A percentile compares a stretch with the other conserved stretches of the same genome.
Evolutionary conservation across 805 yeast genomes (phyloP).

Genomic region (Debaryomyces hansenii): DNA sequence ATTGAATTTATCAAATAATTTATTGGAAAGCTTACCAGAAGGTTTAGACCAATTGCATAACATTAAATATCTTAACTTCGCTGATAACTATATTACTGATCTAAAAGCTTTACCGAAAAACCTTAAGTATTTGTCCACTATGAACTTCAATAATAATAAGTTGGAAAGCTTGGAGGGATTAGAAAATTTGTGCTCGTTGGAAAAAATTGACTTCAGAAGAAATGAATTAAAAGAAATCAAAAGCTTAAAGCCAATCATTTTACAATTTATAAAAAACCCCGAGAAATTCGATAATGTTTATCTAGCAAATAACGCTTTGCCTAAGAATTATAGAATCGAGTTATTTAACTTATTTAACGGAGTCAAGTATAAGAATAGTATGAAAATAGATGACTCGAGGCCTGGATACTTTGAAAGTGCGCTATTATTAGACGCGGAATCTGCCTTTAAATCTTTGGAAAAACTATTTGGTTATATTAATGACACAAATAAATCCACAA

Average conservation of each 20-base stretch:
- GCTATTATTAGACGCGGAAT: constrained; percentile 49
- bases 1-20: constrained; percentile 57
- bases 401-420: constrained; percentile 65
- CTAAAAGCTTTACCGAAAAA: constrained; percentile 34
- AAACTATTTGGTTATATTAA: constrained; percentile 23
- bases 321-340: constrained; percentile 51
- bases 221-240: constrained; percentile 40
- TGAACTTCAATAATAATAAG: constrained; percentile 53
- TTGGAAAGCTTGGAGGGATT: constrained; percentile 43
- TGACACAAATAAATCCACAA: background rate
- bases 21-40: constrained; percentile 49
- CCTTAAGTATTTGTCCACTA: constrained; percentile 37
- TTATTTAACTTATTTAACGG: constrained; percentile 58
- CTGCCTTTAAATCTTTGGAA: constrained; percentile 44
- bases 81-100: constrained; percentile 41
- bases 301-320: constrained; percentile 42
- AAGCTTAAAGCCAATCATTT: constrained; percentile 34
- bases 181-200: constrained; percentile 42
- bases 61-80: constrained; percentile 46
- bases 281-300: constrained; percentile 40
- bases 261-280: constrained; percentile 29
- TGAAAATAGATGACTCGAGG: constrained; percentile 58
- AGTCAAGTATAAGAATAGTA: constrained; percentile 43
- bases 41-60: constrained; percentile 50
- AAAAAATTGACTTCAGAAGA: constrained; percentile 54